phyloP scores from a whole-genome alignment of 306 rosid genomes.

The Ormosia semicastrata region DNA sequence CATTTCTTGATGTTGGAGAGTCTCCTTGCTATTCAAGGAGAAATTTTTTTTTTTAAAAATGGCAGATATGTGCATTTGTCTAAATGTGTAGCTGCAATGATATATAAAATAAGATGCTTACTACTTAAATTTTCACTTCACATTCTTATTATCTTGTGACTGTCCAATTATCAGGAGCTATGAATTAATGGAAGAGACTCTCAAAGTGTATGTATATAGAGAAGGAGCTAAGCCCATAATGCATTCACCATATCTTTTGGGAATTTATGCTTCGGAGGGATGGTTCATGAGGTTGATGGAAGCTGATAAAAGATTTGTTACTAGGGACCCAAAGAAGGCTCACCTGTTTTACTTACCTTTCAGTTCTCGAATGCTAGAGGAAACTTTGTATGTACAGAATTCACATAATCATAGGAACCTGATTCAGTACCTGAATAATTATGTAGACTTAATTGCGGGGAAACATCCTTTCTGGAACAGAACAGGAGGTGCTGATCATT shows the following conservation, averaged over 20 bases:
- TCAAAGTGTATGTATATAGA: slow-evolving; percentile 70
- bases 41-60: neutral
- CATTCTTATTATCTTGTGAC: slow-evolving; percentile 1
- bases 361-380: slow-evolving; percentile 82
- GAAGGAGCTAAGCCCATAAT: slow-evolving; percentile 79
- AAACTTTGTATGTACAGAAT: slow-evolving; percentile 52
- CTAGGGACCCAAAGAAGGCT: slow-evolving; percentile 65
- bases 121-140: neutral
- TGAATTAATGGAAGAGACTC: slow-evolving; percentile 83
- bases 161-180: slow-evolving; percentile 69
- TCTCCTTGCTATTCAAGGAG: neutral
- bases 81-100: neutral
- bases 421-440: slow-evolving; percentile 51
- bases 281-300: slow-evolving; percentile 93
- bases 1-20: neutral
- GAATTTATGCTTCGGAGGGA: slow-evolving; percentile 97
- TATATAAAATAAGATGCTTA: slow-evolving; percentile 20
- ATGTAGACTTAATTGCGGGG: slow-evolving; percentile 50
- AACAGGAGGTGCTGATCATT: slow-evolving; percentile 93
- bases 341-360: slow-evolving; percentile 93
- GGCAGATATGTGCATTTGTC: neutral
- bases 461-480: slow-evolving; percentile 87
- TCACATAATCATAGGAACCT: slow-evolving; percentile 71
- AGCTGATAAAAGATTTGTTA: slow-evolving; percentile 55
- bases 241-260: slow-evolving; percentile 69